phyloP scores from a whole-genome alignment of 352 stramenopile genomes.

The Vaucheria bursata region DNA sequence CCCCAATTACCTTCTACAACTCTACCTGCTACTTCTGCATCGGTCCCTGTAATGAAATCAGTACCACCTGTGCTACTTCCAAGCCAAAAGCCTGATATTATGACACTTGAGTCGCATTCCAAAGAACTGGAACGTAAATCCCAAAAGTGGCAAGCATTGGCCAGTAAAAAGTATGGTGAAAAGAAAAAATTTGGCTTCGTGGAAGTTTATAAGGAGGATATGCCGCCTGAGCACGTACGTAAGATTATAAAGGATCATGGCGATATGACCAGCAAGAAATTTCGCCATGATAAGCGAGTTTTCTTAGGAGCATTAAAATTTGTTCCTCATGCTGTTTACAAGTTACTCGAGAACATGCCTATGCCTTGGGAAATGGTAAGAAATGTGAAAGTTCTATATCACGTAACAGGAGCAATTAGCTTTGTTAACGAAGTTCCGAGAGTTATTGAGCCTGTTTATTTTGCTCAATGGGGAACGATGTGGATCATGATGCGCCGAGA shows the following conservation, averaged over 20 bases:
- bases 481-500: constrained; percentile 99
- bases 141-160: constrained; percentile 35
- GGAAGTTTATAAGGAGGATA: constrained; percentile 58
- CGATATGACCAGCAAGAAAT: constrained; percentile 99
- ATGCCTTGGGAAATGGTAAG: constrained; percentile 99
- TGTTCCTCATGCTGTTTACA: constrained; percentile 97
- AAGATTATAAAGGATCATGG: constrained; percentile 99
- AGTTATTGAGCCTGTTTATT: constrained; percentile 98
- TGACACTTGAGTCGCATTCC: constrained; percentile 18
- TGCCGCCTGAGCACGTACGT: constrained; percentile 88
- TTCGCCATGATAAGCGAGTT: constrained; percentile 94
- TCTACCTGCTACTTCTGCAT: too few relatives aligned
- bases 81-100: not conserved
- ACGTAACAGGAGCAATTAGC: constrained; percentile 97
- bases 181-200: constrained; percentile 48
- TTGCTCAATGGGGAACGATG: constrained; percentile 98
- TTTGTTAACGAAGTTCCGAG: constrained; percentile 99
- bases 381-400: constrained; percentile 98
- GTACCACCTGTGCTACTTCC: not conserved
- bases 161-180: constrained; percentile 41
- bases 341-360: constrained; percentile 99
- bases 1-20: too few relatives aligned
- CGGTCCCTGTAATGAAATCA: too few relatives aligned
- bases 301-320: constrained; percentile 99
- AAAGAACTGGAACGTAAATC: constrained; percentile 43